Percentiles rank a stretch among this genome's conserved stretches.
These are phyloP conservation scores for Trichoderma guizhouense DNA, from an alignment of 2,329 filamentous ascomycete species.

Conservation along the genomic window DNA sequence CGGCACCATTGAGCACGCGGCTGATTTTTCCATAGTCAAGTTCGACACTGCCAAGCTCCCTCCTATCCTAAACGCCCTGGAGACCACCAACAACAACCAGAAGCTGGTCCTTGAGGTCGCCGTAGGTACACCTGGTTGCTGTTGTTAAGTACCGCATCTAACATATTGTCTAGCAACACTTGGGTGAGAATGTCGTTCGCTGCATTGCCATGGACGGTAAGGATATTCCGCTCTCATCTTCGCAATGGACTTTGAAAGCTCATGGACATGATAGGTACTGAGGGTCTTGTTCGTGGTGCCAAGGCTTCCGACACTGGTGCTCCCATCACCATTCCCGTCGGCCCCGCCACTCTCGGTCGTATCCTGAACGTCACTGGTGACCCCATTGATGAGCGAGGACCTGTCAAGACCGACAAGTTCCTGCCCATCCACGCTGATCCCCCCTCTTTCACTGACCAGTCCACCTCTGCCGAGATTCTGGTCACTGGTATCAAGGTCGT, in stretches of 20 bases:
- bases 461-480: conserved; percentile 91
- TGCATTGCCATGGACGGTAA: conserved; percentile 99
- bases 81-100: conserved; percentile 85
- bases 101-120: conserved; percentile 96
- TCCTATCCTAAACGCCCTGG: conserved; percentile 94
- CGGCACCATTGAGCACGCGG: background rate
- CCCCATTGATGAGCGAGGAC: conserved; percentile 98
- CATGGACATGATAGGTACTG: conserved; percentile 68
- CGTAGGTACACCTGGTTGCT: conserved; percentile 54
- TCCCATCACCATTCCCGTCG: conserved; percentile 96
- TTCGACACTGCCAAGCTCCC: conserved; percentile 93
- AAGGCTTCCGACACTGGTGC: conserved; percentile 82
- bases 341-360: conserved; percentile 87
- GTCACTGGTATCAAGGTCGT: conserved; percentile 99
- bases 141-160: conserved; percentile 28
- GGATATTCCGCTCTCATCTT: conserved; percentile 31
- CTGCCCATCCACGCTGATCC: conserved; percentile 92
- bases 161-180: conserved; percentile 75
- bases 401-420: conserved; percentile 88
- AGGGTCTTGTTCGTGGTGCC: conserved; percentile 95
- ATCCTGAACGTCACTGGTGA: conserved; percentile 99
- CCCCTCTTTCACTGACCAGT: conserved; percentile 90
- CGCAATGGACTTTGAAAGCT: background rate
- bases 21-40: conserved; percentile 67
- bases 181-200: conserved; percentile 98